Percentiles rank a stretch among this genome's conserved stretches.
Evolutionary conservation across 257 asterid species (phyloP).

Genomic region (Plantago major): DNA sequence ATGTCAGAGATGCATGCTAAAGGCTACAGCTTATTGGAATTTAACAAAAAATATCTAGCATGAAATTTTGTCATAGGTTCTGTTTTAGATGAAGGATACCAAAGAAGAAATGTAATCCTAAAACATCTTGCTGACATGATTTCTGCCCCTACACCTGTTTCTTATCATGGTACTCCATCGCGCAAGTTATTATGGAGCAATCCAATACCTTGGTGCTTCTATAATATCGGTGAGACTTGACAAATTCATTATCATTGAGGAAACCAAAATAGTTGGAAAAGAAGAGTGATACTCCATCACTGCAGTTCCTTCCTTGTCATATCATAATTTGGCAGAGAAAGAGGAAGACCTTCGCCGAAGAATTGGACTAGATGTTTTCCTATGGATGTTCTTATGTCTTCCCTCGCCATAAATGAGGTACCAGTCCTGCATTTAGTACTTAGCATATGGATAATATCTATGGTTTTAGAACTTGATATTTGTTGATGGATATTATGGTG

Average conservation of each 20-base stretch:
- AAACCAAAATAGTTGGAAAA: not conserved
- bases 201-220: not conserved
- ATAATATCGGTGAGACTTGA: not conserved
- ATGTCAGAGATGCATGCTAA: constrained; percentile 45
- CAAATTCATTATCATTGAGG: not conserved
- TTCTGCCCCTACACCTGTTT: not conserved
- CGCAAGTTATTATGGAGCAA: not conserved
- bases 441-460: not conserved
- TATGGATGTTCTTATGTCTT: constrained; percentile 1
- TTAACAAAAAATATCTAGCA: constrained; percentile 21
- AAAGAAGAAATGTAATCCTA: not conserved
- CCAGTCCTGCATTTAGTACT: not conserved
- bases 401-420: not conserved
- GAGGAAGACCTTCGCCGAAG: not conserved
- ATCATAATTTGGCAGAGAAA: constrained; percentile 11
- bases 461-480: not conserved
- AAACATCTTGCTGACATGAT: not conserved
- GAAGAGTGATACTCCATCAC: not conserved
- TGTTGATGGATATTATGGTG: not conserved
- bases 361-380: constrained; percentile 4
- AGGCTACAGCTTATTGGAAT: constrained; percentile 45
- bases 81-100: not conserved
- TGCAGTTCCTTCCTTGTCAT: constrained; percentile 3
- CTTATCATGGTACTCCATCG: not conserved
- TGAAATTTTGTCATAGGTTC: constrained; percentile 7